Evolutionary conservation across 352 stramenopile genomes (phyloP), one percentile per base, ranked within the genome.

Genomic region (Phytophthora fragariaefolia): DNA sequence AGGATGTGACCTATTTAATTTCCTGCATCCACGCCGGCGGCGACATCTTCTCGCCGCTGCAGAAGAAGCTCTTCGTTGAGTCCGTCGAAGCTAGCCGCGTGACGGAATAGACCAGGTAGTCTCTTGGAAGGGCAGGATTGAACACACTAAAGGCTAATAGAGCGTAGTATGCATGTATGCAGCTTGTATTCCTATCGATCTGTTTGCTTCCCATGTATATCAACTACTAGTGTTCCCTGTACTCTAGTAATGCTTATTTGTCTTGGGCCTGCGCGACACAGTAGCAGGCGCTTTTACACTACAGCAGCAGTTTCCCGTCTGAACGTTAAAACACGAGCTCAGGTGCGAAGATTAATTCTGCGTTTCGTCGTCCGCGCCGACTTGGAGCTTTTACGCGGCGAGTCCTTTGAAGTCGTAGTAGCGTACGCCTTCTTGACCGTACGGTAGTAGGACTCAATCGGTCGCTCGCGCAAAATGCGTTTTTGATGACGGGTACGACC

Each of bases 1-100:
- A 90, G 60, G 89, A 96, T 71, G 89, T 96, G 66, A 80, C 73
- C 43, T 94, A 92, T 90, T 92, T 96, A 87, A 94, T 96, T 69
- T 92, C 85, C 38, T 92, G 86, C 63, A 95, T 96, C 65, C 81
- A 93, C 51, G 77, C 83, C 9, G 84, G 87, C 24, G 85, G 74
- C 47, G 87, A 96, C 71, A 74, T 95, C 48, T 95, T 94, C 66
- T 81, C 86, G 23, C 85, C 86, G 15, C 69, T 95, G 40, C 86
- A 96, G 62, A 88, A 96, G 59, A 88, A 86, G 69, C 83, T 96
- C 23, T 93, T 96, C 24, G 72, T 93, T 32, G 82, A 90, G 61
- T 87, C 85, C 4, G 67, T 85, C 24, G 59, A 42, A 23, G 59
- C 61, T 28, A 78, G 23, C 60, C 38, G 34, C 61, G 24, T 27